Conservation (phyloP, 108 stramenopile genomes). For the Poteriospumella lacustris region DNA sequence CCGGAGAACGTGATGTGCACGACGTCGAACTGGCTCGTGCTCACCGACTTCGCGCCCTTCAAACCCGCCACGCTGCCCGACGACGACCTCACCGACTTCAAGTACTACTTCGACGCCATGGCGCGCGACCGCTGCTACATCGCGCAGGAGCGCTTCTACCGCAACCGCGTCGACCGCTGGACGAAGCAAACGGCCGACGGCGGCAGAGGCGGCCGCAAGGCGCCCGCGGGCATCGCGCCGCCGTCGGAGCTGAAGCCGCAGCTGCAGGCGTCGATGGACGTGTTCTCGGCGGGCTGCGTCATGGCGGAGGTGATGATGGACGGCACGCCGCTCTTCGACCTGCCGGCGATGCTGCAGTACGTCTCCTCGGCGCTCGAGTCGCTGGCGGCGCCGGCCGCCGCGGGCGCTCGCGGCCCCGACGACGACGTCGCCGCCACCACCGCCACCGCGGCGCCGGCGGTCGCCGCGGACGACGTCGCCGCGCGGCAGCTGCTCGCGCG, state of each 20-base stretch:
- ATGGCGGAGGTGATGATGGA: conserved; percentile 84
- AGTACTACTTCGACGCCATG: conserved; percentile 71
- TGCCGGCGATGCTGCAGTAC: conserved; percentile 58
- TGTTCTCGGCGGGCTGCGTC: conserved; percentile 91
- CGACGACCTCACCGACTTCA: conserved; percentile 83
- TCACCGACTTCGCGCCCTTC: conserved; percentile 83
- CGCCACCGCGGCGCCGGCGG: background rate
- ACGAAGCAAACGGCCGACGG: conserved; percentile 11
- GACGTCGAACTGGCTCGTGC: conserved; percentile 77
- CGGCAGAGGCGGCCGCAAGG: background rate
- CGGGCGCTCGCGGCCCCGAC: background rate
- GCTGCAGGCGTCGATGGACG: conserved; percentile 83
- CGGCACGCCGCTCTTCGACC: conserved; percentile 82
- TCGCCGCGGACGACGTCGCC: background rate
- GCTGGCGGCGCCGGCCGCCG: no score
- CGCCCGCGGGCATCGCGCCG: conserved; percentile 4
- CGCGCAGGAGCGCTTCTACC: conserved; percentile 70
- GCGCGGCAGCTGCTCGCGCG: conserved; percentile 34
- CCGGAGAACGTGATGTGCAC: conserved; percentile 87
- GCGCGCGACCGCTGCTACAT: conserved; percentile 74
- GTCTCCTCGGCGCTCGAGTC: background rate
- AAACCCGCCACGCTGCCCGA: conserved; percentile 79
- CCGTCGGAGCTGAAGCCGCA: background rate
- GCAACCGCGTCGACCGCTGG: background rate
- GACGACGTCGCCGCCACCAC: background rate